Evolutionary conservation across 495 filamentous ascomycete genomes (phyloP), one percentile per base, ranked within the genome.

Genomic region (Tricharina praecox): DNA sequence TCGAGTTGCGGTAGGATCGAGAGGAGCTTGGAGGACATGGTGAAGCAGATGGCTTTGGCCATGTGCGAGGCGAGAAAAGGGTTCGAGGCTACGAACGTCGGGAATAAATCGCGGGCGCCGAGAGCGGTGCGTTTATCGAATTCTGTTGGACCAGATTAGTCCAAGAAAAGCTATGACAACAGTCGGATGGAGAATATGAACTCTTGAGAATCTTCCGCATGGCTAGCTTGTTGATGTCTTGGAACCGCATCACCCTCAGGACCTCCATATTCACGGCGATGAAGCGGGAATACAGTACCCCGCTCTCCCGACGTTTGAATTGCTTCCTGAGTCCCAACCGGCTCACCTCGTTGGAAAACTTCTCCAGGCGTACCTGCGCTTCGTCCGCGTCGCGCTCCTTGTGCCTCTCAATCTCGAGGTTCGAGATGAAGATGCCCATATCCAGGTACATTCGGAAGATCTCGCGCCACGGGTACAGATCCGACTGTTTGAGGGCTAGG

Each of bases 191-290:
- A n/a, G n/a, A n/a, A n/a, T n/a, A n/a, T n/a, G n/a, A 59, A 79
- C 79, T 86, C 62, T 86, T 86, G 53, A 86, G 65, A 23, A 86
- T 86, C 62, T 86, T 86, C 16, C 60, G 66, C 55, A 83, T 70
- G 0, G 81, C 81, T 15, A 66, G 67, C 41, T 70, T 68, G 52
- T 86, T 85, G 32, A 85, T 72, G 53, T 81, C 78, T 49, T 82
- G 79, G 51, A 85, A 86, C 52, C 72, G 71, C 47, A 85, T 67
- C 40, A 77, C 74, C 30, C 71, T 70, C 32, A 85, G 61, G 18
- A 85, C 64, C 25, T 70, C 67, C 20, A 70, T 63, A 60, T 86
- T 86, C 51, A 85, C 66, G 15, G 64, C 51, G 36, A 84, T 57
- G 50, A 86, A 86, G 30, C 66, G 67, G 11, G 66, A 58, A n/a